Evolutionary conservation across 2,329 filamentous ascomycete species (phyloP).

Genomic region (Phaeophleospora eucalypticola): DNA sequence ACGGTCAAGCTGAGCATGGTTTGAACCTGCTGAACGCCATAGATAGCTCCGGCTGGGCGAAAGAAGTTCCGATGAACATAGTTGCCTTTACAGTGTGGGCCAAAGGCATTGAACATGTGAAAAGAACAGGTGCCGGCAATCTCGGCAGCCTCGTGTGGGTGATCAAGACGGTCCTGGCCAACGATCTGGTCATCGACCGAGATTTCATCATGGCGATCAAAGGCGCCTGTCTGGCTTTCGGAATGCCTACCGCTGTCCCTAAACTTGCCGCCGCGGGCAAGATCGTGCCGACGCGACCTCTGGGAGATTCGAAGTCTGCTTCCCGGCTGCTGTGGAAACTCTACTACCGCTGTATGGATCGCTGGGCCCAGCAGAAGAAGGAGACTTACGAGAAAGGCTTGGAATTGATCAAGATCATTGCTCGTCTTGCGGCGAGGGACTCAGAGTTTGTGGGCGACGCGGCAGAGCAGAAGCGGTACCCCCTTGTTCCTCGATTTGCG

Average conservation of each 20-base stretch:
- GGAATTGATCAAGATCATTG: not conserved
- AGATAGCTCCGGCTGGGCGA: constrained; percentile 21
- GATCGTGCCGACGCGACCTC: too few species aligned
- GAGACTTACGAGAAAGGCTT: not conserved
- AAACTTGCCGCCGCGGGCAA: too few species aligned
- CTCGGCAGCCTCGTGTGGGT: constrained; percentile 19
- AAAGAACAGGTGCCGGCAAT: constrained; percentile 20
- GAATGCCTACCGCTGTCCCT: too few species aligned
- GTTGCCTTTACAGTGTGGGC: constrained; percentile 31
- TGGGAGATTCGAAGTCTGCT: not conserved
- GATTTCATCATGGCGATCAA: constrained; percentile 20
- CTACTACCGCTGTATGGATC: not conserved
- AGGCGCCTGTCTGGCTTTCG: not conserved
- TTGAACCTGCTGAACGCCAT: constrained; percentile 30
- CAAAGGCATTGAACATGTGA: constrained; percentile 25
- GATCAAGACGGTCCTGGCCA: constrained; percentile 25
- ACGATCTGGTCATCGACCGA: constrained; percentile 27
- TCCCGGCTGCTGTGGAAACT: not conserved
- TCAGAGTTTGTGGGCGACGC: too few species aligned
- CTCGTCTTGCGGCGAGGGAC: too few species aligned
- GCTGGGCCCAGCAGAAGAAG: not conserved
- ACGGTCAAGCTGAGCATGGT: constrained; percentile 20
- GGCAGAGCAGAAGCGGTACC: too few species aligned
- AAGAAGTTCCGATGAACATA: constrained; percentile 24
- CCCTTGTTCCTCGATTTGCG: too few species aligned